Conservation (phyloP, 768 basidiomycete species). For the Dioszegia crocea region DNA sequence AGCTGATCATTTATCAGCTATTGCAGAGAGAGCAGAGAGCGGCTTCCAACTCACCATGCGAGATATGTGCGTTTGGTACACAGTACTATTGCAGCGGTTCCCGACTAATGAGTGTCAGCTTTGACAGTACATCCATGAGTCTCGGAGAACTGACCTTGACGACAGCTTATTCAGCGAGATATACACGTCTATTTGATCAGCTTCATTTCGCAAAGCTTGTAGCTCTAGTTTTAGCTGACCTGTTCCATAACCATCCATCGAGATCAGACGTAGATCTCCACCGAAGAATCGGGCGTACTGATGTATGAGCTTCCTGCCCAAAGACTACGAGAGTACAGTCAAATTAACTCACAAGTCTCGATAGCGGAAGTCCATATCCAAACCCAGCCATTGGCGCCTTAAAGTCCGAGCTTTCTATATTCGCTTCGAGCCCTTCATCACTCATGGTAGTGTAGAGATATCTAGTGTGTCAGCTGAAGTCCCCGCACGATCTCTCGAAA, state of each 20-base stretch:
- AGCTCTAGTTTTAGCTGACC: no score
- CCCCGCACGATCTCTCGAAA: not conserved
- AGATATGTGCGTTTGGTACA: no score
- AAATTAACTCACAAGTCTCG: conserved; percentile 66
- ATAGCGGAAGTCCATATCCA: conserved; percentile 82
- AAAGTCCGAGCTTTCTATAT: conserved; percentile 61
- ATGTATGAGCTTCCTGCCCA: conserved; percentile 1
- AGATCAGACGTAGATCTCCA: conserved; percentile 78
- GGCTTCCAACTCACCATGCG: no score
- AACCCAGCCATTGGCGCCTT: conserved; percentile 97
- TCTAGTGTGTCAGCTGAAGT: conserved; percentile 15
- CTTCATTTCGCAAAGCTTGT: not conserved
- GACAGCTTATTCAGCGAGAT: conserved; percentile 45
- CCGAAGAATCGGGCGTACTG: conserved; percentile 92
- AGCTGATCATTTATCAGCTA: no score
- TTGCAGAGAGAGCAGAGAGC: no score
- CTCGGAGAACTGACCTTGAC: conserved; percentile 28
- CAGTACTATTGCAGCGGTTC: conserved; percentile 1
- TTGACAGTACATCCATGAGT: not conserved
- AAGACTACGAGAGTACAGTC: not conserved
- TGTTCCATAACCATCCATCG: conserved; percentile 76
- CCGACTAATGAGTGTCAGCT: not conserved
- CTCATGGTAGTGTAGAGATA: conserved; percentile 53
- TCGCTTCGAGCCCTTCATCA: conserved; percentile 66
- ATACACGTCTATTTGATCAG: conserved; percentile 30